phyloP scores from a whole-genome alignment of 495 filamentous ascomycete genomes.

The Cenococcum geophilum region DNA sequence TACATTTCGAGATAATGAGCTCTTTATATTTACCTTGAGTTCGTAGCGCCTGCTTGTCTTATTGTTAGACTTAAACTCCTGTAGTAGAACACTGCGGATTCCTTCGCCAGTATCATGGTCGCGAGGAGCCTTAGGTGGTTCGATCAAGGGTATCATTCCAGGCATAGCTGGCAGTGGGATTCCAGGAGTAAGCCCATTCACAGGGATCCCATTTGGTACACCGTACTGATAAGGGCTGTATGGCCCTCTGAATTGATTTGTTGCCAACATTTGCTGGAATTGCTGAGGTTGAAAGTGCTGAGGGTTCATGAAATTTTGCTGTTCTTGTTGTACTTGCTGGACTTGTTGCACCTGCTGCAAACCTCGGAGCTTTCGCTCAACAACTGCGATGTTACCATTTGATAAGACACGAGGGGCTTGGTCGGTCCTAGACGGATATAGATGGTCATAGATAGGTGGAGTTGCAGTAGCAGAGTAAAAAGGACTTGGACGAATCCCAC shows the following conservation, averaged over 20 bases:
- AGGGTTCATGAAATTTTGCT: constrained; percentile 23
- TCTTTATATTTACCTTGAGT: constrained; percentile 55
- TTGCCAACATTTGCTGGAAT: constrained; percentile 30
- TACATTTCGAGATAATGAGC: constrained; percentile 6
- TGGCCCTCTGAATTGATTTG: constrained; percentile 23
- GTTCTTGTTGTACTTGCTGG: constrained; percentile 26
- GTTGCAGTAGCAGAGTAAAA: constrained; percentile 39
- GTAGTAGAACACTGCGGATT: constrained; percentile 64
- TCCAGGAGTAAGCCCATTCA: constrained; percentile 39
- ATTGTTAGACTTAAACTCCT: constrained; percentile 69
- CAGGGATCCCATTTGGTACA: constrained; percentile 25
- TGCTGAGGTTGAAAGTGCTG: constrained; percentile 20
- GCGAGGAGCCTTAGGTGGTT: constrained; percentile 48
- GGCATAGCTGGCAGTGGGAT: constrained; percentile 32
- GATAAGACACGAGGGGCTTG: constrained; percentile 35
- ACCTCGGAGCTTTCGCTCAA: constrained; percentile 48
- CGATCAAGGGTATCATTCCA: constrained; percentile 31
- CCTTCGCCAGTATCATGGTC: constrained; percentile 61
- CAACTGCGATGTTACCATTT: constrained; percentile 40
- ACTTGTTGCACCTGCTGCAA: constrained; percentile 35
- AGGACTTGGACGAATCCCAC: constrained; percentile 30
- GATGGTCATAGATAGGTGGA: constrained; percentile 35
- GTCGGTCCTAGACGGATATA: constrained; percentile 31
- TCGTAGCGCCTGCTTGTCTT: constrained; percentile 79
- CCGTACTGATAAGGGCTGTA: constrained; percentile 29